These are phyloP conservation scores for Amanita muscaria DNA, from an alignment of 768 basidiomycete genomes.

Conservation along the genomic window DNA sequence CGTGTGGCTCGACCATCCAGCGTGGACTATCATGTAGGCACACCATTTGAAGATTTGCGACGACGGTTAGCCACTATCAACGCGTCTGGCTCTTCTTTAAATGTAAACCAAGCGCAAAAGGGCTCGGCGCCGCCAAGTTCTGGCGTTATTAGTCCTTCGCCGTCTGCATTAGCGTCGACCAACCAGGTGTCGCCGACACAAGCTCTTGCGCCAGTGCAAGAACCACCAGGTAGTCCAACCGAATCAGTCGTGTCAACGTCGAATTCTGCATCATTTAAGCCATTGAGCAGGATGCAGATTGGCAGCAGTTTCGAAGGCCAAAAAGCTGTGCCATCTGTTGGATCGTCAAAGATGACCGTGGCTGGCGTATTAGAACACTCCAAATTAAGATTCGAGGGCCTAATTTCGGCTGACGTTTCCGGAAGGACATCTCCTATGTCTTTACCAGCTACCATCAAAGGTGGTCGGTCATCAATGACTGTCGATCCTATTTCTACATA, in stretches of 20 bases:
- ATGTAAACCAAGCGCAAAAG: conserved; percentile 24
- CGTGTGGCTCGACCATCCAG: conserved; percentile 40
- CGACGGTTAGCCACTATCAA: conserved; percentile 70
- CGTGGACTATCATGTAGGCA: conserved; percentile 37
- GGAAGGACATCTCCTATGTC: conserved; percentile 74
- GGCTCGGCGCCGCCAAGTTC: not conserved
- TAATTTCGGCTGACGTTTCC: conserved; percentile 53
- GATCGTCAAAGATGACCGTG: conserved; percentile 77
- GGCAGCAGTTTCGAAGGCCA: conserved; percentile 60
- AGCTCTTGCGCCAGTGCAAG: conserved; percentile 21
- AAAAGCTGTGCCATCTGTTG: conserved; percentile 87
- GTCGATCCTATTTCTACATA: conserved; percentile 60
- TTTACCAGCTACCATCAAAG: conserved; percentile 46
- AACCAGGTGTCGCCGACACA: conserved; percentile 21
- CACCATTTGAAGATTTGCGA: conserved; percentile 73
- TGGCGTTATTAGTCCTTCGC: conserved; percentile 12
- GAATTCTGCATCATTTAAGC: conserved; percentile 53
- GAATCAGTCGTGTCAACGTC: conserved; percentile 72
- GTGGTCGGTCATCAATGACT: conserved; percentile 39
- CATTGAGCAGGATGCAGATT: conserved; percentile 54
- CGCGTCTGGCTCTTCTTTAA: conserved; percentile 57
- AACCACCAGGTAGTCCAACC: conserved; percentile 70
- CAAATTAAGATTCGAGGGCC: conserved; percentile 50
- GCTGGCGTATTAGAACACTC: conserved; percentile 75
- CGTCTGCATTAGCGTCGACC: conserved; percentile 10